Conservation (phyloP, 129 eudicot genomes). For the Ambrosia artemisiifolia region DNA sequence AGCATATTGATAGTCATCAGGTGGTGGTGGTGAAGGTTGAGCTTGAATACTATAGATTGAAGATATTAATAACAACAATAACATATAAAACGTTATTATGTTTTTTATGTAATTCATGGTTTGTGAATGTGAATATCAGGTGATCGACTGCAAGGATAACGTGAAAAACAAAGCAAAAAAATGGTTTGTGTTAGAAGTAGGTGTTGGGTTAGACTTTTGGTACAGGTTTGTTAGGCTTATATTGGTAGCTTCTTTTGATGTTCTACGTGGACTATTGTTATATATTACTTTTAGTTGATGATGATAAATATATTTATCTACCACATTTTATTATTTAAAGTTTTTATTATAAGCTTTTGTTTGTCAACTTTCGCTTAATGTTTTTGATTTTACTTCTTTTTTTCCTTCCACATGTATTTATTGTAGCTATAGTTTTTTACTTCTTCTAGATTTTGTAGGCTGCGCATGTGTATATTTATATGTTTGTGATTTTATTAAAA, state of each 20-base stretch:
- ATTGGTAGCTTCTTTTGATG: slow-evolving; percentile 10
- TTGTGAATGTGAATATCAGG: neutral
- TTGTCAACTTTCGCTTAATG: too few relatives aligned
- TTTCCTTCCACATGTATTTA: too few relatives aligned
- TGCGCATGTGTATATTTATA: too few relatives aligned
- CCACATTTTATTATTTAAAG: too few relatives aligned
- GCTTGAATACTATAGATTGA: slow-evolving; percentile 12
- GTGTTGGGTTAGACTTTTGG: slow-evolving; percentile 24
- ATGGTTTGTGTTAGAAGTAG: slow-evolving; percentile 8
- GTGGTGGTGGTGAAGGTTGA: slow-evolving; percentile 13
- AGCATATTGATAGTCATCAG: neutral
- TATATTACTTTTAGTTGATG: too few relatives aligned
- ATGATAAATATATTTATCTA: too few relatives aligned
- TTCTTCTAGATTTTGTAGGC: too few relatives aligned
- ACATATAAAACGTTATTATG: neutral
- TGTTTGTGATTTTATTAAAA: too few relatives aligned
- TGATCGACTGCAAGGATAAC: neutral
- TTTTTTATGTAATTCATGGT: neutral
- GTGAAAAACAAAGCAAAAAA: neutral
- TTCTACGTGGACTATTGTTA: neutral
- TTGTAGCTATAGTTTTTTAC: too few relatives aligned
- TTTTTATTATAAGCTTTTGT: too few relatives aligned
- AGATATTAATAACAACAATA: neutral
- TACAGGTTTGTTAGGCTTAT: slow-evolving; percentile 4
- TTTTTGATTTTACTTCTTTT: too few relatives aligned